Percentiles rank a stretch among this genome's conserved stretches.
Evolutionary conservation across 345 rosid genomes (phyloP).

Genomic region (Pistacia integerrima): DNA sequence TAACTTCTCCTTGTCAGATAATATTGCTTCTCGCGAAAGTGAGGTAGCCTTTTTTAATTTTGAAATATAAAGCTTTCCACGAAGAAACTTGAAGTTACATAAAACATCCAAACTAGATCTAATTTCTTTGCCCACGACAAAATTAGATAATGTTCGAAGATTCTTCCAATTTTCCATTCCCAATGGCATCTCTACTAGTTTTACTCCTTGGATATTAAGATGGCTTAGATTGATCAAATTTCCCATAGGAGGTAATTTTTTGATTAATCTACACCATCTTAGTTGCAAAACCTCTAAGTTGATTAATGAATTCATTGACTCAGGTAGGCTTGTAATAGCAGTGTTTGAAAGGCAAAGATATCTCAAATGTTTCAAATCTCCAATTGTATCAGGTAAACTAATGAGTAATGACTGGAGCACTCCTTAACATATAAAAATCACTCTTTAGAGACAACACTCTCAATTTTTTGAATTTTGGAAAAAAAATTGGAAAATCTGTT

Average conservation of each 20-base stretch:
- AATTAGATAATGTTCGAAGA: no score
- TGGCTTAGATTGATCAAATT: slow-evolving; percentile 2
- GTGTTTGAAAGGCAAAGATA: not conserved
- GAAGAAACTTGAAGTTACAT: not conserved
- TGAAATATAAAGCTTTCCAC: not conserved
- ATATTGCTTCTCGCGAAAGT: no score
- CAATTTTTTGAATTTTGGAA: not conserved
- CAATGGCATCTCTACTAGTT: not conserved
- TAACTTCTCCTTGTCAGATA: not conserved
- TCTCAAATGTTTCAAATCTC: not conserved
- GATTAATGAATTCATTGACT: not conserved
- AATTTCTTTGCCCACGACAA: not conserved
- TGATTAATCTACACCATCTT: not conserved
- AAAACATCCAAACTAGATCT: not conserved
- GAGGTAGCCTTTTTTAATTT: not conserved
- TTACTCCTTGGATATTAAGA: not conserved
- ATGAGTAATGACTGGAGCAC: not conserved
- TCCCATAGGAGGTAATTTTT: not conserved
- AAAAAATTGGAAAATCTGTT: not conserved
- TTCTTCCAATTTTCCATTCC: no score
- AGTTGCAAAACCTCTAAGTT: not conserved
- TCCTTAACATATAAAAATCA: not conserved
- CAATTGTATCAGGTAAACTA: not conserved
- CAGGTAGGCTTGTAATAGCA: not conserved
- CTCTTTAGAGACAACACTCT: not conserved